Percentiles rank a stretch among this genome's conserved stretches.
phyloP scores from a whole-genome alignment of 768 basidiomycete genomes.

The Tylopilus sp. region DNA sequence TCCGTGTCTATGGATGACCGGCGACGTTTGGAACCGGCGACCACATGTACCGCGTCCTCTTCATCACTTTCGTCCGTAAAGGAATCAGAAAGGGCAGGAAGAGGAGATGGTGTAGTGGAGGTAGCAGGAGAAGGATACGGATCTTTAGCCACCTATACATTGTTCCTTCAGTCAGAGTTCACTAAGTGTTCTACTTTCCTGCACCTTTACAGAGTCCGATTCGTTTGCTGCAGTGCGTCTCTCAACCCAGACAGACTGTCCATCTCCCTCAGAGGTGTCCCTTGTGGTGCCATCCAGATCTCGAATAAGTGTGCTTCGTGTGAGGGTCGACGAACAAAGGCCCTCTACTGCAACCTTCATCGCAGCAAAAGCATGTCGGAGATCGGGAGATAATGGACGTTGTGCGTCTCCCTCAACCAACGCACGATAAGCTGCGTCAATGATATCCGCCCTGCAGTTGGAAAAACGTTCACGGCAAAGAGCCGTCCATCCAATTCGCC shows the following conservation, averaged over 20 bases:
- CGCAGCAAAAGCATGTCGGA: constrained; percentile 25
- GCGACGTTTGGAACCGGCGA: constrained; percentile 23
- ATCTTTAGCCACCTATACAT: background rate
- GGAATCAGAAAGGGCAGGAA: constrained; percentile 6
- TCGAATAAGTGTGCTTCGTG: constrained; percentile 26
- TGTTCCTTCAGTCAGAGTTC: background rate
- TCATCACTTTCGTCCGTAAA: constrained; percentile 13
- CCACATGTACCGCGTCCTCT: constrained; percentile 12
- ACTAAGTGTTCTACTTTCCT: too few species aligned
- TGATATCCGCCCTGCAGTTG: constrained; percentile 23
- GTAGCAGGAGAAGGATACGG: constrained; percentile 18
- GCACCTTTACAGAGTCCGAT: constrained; percentile 9
- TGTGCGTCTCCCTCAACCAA: constrained; percentile 23
- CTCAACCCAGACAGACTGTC: background rate
- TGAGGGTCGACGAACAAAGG: constrained; percentile 28
- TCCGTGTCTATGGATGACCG: constrained; percentile 3
- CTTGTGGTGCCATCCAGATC: constrained; percentile 31
- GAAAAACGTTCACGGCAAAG: constrained; percentile 32
- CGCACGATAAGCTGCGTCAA: constrained; percentile 28
- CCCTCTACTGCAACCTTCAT: constrained; percentile 32
- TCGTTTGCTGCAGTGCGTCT: background rate
- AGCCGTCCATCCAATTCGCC: constrained; percentile 51
- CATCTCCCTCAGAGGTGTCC: constrained; percentile 19
- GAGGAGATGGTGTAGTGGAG: constrained; percentile 8
- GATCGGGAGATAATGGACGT: constrained; percentile 6